A percentile compares a stretch with the other conserved stretches of the same genome.
Evolutionary conservation across 371 early-diverging fungal genomes (phyloP).

Genomic region (Rhizopus sp.): DNA sequence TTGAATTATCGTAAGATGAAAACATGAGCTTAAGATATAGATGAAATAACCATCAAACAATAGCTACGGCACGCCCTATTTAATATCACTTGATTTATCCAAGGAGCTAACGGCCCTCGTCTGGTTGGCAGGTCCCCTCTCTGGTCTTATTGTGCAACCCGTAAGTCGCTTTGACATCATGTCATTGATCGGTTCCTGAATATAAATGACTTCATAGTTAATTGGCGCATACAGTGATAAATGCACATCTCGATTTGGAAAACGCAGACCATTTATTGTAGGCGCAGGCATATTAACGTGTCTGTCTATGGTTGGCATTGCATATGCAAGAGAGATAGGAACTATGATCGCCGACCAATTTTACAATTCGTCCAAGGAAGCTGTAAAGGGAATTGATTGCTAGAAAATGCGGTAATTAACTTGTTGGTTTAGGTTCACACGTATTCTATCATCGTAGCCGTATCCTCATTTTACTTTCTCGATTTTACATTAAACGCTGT

Average conservation of each 20-base stretch:
- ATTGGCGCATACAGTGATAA: slow-evolving; percentile 69
- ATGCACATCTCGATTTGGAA: slow-evolving; percentile 59
- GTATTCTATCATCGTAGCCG: slow-evolving; percentile 57
- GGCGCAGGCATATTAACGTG: slow-evolving; percentile 60
- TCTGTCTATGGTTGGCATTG: slow-evolving; percentile 65
- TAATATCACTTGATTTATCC: slow-evolving; percentile 66
- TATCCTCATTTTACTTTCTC: slow-evolving; percentile 66
- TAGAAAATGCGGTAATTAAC: not conserved
- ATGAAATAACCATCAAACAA: not conserved
- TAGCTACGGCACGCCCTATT: slow-evolving; percentile 78
- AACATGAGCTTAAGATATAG: not conserved
- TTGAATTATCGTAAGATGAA: slow-evolving; percentile 52
- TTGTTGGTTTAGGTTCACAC: slow-evolving; percentile 23
- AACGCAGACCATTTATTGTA: slow-evolving; percentile 64
- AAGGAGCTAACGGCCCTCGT: slow-evolving; percentile 66
- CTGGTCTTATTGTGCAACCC: slow-evolving; percentile 76
- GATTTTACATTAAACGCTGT: slow-evolving; percentile 77
- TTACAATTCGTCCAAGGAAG: slow-evolving; percentile 54
- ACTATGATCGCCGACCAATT: not conserved
- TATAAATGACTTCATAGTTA: slow-evolving; percentile 22
- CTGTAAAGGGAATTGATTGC: slow-evolving; percentile 22
- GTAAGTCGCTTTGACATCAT: slow-evolving; percentile 15
- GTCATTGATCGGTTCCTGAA: not conserved
- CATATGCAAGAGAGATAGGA: slow-evolving; percentile 63
- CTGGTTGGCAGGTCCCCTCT: slow-evolving; percentile 84